A percentile compares a stretch with the other conserved stretches of the same genome.
phyloP scores from a whole-genome alignment of 2,329 filamentous ascomycete genomes.

The Macrophomina phaseolina region DNA sequence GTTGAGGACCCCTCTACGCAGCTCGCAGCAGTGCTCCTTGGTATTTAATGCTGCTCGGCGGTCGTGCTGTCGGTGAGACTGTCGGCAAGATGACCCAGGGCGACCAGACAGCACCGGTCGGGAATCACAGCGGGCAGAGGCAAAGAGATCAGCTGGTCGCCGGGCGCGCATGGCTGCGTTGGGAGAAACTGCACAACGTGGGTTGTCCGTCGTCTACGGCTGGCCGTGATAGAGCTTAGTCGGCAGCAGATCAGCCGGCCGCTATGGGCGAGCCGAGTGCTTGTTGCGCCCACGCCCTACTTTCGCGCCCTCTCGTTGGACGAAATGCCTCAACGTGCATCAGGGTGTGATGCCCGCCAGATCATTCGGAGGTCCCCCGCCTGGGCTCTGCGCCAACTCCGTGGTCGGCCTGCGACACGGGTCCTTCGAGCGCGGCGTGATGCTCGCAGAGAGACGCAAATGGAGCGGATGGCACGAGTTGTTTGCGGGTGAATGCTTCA shows the following conservation, averaged over 20 bases:
- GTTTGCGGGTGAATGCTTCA: not conserved
- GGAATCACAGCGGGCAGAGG: not conserved
- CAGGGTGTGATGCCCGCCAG: slow-evolving; percentile 10
- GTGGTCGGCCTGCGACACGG: not conserved
- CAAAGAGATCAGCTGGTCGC: slow-evolving; percentile 19
- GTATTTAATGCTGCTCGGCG: not conserved
- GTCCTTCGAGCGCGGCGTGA: not conserved
- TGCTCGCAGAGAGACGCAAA: not conserved
- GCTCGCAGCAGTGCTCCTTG: not conserved
- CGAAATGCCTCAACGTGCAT: not conserved
- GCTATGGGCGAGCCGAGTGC: not conserved
- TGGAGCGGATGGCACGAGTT: not conserved
- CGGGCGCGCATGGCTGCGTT: not conserved
- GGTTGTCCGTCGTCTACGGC: slow-evolving; percentile 5
- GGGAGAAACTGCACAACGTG: slow-evolving; percentile 15
- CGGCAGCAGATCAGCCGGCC: slow-evolving; percentile 4
- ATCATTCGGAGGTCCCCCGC: slow-evolving; percentile 8
- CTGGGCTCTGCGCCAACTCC: slow-evolving; percentile 4
- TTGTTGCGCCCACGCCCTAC: slow-evolving; percentile 9
- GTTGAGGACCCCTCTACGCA: not conserved
- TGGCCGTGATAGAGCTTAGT: slow-evolving; percentile 1
- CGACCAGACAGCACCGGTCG: not conserved
- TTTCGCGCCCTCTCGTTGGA: slow-evolving; percentile 8
- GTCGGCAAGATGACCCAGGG: slow-evolving; percentile 13
- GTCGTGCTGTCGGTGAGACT: not conserved